Percentiles rank a stretch among this genome's conserved stretches.
phyloP scores from a whole-genome alignment of 352 stramenopile species.

The Phytophthora hybrid region DNA sequence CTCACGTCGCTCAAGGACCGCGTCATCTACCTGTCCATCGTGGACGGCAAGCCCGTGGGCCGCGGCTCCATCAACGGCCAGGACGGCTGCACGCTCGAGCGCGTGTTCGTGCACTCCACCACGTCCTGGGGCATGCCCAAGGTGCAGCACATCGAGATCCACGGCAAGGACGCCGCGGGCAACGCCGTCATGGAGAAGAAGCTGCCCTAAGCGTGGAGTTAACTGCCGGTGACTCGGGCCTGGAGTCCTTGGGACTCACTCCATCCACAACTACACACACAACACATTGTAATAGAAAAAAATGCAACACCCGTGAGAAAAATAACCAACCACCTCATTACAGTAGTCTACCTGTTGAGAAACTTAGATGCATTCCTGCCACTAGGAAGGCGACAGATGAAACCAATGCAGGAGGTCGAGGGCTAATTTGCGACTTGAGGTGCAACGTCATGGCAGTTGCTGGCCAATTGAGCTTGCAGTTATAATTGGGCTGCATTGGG shows the following conservation, averaged over 20 bases:
- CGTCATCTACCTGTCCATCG: constrained; percentile 74
- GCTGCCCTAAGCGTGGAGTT: constrained; percentile 57
- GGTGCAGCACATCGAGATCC: constrained; percentile 91
- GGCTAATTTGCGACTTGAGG: neutral
- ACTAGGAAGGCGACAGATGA: neutral
- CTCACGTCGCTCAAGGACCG: constrained; percentile 89
- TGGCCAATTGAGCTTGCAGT: constrained; percentile 4
- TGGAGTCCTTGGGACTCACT: constrained; percentile 3
- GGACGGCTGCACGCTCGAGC: constrained; percentile 73
- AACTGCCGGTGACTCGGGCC: neutral
- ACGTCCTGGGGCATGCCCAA: constrained; percentile 90
- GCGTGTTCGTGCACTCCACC: constrained; percentile 87
- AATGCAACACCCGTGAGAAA: constrained; percentile 18
- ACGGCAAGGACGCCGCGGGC: constrained; percentile 72
- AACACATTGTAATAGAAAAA: constrained; percentile 45
- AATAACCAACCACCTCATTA: neutral
- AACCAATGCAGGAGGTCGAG: neutral
- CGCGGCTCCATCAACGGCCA: constrained; percentile 79
- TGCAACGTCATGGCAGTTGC: constrained; percentile 1
- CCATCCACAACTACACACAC: constrained; percentile 20
- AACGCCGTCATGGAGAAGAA: constrained; percentile 89
- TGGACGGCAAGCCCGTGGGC: constrained; percentile 79
- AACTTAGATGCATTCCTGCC: neutral
- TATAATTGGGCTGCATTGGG: too few species aligned
- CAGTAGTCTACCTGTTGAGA: neutral